These are phyloP conservation scores for Teratosphaeria nubilosa DNA, from an alignment of 2,329 filamentous ascomycete genomes.

Conservation along the genomic window DNA sequence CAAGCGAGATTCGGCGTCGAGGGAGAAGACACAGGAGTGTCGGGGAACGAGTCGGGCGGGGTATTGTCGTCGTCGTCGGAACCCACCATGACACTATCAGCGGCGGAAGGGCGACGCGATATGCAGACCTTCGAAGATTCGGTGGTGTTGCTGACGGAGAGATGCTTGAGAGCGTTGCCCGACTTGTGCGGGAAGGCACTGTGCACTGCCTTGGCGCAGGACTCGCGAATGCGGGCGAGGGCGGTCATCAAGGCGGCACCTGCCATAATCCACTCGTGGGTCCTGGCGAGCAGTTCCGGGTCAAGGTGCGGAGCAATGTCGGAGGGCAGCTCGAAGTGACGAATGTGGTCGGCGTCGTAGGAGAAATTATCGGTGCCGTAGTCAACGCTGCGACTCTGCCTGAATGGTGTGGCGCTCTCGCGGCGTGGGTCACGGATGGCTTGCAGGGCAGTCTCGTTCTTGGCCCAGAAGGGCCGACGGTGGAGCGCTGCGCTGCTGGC, in stretches of 20 bases:
- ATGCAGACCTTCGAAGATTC: not conserved
- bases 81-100: not conserved
- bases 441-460: conserved; percentile 13
- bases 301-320: conserved; percentile 30
- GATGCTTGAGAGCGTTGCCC: not conserved
- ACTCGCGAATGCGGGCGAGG: conserved; percentile 24
- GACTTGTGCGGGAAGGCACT: conserved; percentile 21
- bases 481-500: not conserved
- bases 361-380: conserved; percentile 23
- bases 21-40: not conserved
- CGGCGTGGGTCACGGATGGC: conserved; percentile 12
- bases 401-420: conserved; percentile 10
- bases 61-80: not conserved
- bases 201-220: conserved; percentile 24
- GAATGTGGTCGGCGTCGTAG: conserved; percentile 28
- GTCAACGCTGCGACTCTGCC: conserved; percentile 7
- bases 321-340: conserved; percentile 29
- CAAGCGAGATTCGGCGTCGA: not conserved
- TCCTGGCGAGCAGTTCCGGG: conserved; percentile 20
- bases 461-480: conserved; percentile 6
- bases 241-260: conserved; percentile 37
- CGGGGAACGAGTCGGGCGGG: not conserved
- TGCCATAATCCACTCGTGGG: conserved; percentile 31
- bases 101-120: not conserved
- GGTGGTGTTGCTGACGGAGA: not conserved